Evolutionary conservation across 495 filamentous ascomycete genomes (phyloP), one percentile per base, ranked within the genome.

Genomic region (Umbilicaria muhlenbergii): DNA sequence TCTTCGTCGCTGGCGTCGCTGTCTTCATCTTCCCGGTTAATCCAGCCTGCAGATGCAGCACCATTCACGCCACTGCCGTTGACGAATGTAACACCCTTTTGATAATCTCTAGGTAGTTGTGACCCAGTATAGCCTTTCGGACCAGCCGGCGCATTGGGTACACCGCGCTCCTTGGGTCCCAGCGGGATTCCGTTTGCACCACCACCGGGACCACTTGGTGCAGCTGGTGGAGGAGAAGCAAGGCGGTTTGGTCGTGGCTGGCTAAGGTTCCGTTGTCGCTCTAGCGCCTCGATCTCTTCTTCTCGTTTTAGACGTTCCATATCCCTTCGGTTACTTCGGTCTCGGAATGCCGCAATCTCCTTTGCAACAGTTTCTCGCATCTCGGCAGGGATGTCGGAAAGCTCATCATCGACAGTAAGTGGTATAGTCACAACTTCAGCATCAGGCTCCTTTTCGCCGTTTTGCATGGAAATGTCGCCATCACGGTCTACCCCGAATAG

Each of bases 361-460:
- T 81, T 81, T 7, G 91, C 86, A 18, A 99, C 89, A 7, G 81
- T 94, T 53, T 89, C 91, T n/a, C 91, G 79, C 87, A 89, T 89
- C 54, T 95, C 91, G 11, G 83, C 80, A 2, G 91, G 91, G 43
- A 99, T 94, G 54, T 99, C 92, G 34, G 85, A 81, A 24, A 99
- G 69, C 52, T 99, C 91, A 56, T 99, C 91, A 51, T 99, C 91
- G 19, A 80, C 73, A 7, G 83, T 82, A 32, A 94, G 73, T 3
- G 85, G 81, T 47, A 94, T 95, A 35, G 86, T 94, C 49, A 95
- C 80, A 31, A 95, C 80, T 62, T 94, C 88, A 16, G 77, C 73
- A 45, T 83, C 75, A 37, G 66, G 61, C 13, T 66, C 65, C 7
- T 64, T 66, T 4, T 75, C 68, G 11, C 58, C 69, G 49, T 86